A percentile compares a stretch with the other conserved stretches of the same genome.
These are phyloP conservation scores for Psilocybe subaeruginosa DNA, from an alignment of 768 basidiomycete genomes.

Conservation along the genomic window DNA sequence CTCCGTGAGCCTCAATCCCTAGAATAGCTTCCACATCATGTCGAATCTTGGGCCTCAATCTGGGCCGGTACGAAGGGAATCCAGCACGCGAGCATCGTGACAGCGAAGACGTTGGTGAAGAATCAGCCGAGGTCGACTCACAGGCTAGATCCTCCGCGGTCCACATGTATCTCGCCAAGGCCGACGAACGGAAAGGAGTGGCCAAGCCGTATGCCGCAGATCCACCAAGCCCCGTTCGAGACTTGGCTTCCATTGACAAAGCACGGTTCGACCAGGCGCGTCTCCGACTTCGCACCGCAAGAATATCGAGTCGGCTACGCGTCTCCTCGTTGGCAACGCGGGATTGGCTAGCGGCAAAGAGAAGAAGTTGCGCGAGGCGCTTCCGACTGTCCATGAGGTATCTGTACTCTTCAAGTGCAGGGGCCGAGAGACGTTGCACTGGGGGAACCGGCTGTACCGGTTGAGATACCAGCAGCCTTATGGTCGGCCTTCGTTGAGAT, in stretches of 20 bases:
- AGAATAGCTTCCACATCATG: constrained; percentile 13
- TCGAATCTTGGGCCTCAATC: constrained; percentile 19
- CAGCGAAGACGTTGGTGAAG: constrained; percentile 9
- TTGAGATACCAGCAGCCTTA: constrained; percentile 1
- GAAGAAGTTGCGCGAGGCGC: constrained; percentile 43
- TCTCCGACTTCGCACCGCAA: constrained; percentile 62
- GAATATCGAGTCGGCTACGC: constrained; percentile 41
- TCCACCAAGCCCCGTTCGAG: constrained; percentile 18
- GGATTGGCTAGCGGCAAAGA: constrained; percentile 44
- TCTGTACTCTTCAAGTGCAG: constrained; percentile 36
- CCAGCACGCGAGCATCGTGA: constrained; percentile 7
- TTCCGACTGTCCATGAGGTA: constrained; percentile 32
- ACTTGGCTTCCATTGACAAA: constrained; percentile 24
- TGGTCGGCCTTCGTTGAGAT: not conserved
- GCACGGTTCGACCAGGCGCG: constrained; percentile 69
- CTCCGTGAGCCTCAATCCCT: constrained; percentile 8
- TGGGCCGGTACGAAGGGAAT: constrained; percentile 14
- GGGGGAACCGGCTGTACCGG: constrained; percentile 18
- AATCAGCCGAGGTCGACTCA: constrained; percentile 13
- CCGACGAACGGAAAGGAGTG: constrained; percentile 52
- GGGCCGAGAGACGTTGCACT: constrained; percentile 31
- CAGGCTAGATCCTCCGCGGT: constrained; percentile 38
- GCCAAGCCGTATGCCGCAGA: constrained; percentile 43
- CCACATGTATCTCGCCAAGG: constrained; percentile 45
- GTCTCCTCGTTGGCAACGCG: constrained; percentile 41